Evolutionary conservation across 371 early-diverging fungal species (phyloP).

Genomic region (Syncephalastrum sp.): DNA sequence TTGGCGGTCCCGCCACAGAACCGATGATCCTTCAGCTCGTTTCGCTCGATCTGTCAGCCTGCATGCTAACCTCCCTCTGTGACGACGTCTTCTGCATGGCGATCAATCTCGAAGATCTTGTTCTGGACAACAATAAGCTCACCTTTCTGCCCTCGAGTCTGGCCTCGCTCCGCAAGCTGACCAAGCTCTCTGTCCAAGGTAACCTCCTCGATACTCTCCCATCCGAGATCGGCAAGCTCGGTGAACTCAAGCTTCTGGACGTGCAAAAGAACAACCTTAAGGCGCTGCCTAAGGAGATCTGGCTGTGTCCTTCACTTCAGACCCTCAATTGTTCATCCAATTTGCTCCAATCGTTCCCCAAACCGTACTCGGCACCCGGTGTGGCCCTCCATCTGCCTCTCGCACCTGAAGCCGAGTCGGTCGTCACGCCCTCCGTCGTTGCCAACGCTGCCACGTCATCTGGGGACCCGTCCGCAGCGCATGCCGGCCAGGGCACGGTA

Average conservation of each 20-base stretch:
- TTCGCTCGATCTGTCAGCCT: slow-evolving; percentile 64
- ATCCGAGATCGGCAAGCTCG: slow-evolving; percentile 30
- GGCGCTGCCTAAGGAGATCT: slow-evolving; percentile 81
- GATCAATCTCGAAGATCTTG: slow-evolving; percentile 55
- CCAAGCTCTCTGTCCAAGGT: slow-evolving; percentile 62
- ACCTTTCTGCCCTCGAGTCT: slow-evolving; percentile 66
- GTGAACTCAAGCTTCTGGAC: slow-evolving; percentile 34
- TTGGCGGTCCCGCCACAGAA: not conserved
- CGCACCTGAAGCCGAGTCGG: slow-evolving; percentile 20
- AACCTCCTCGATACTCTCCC: slow-evolving; percentile 68
- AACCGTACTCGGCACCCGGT: slow-evolving; percentile 24
- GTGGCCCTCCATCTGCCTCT: slow-evolving; percentile 18
- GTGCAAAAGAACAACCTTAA: slow-evolving; percentile 67
- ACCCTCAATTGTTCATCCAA: slow-evolving; percentile 79
- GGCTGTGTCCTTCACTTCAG: slow-evolving; percentile 73
- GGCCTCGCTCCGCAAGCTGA: slow-evolving; percentile 52
- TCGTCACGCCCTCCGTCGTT: slow-evolving; percentile 14
- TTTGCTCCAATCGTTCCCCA: slow-evolving; percentile 51
- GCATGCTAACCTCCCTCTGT: slow-evolving; percentile 69
- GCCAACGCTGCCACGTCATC: slow-evolving; percentile 10
- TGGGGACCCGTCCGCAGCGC: slow-evolving; percentile 9
- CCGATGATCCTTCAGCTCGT: slow-evolving; percentile 32
- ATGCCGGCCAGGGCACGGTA: slow-evolving; percentile 25
- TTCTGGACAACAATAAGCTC: slow-evolving; percentile 75
- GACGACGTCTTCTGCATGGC: slow-evolving; percentile 60